phyloP scores from a whole-genome alignment of 768 basidiomycete genomes.

The Termitomyces sp. region DNA sequence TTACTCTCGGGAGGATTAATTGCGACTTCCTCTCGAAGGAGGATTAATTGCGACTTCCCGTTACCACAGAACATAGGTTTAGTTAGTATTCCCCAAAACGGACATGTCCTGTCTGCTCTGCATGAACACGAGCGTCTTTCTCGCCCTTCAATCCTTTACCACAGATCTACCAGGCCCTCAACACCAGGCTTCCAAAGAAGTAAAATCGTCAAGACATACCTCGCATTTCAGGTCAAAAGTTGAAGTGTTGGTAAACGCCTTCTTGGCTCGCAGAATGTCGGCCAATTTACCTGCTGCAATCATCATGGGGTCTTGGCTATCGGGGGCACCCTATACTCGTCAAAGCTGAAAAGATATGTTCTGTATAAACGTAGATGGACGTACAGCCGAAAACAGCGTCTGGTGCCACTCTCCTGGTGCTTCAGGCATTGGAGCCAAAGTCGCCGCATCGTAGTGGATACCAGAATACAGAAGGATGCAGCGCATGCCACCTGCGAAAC shows the following conservation, averaged over 20 bases:
- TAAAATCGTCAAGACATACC: constrained; percentile 37
- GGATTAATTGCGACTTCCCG: no score
- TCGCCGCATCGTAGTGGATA: constrained; percentile 93
- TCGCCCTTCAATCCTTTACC: constrained; percentile 87
- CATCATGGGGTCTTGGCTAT: constrained; percentile 51
- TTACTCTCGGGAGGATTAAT: no score
- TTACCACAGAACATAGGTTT: no score
- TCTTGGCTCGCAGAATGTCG: constrained; percentile 65
- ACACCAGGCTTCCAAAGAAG: not conserved
- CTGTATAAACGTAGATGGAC: constrained; percentile 15
- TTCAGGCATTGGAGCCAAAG: constrained; percentile 71
- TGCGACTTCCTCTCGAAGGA: no score
- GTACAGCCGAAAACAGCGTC: constrained; percentile 68
- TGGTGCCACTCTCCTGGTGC: constrained; percentile 89
- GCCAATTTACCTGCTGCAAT: constrained; percentile 70
- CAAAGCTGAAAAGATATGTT: not conserved
- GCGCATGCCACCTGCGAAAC: constrained; percentile 36
- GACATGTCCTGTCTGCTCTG: constrained; percentile 80
- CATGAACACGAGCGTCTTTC: constrained; percentile 89
- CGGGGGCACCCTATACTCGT: constrained; percentile 22
- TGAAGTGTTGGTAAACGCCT: constrained; percentile 86
- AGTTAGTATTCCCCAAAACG: constrained; percentile 80
- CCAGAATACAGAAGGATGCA: constrained; percentile 90
- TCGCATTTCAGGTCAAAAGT: constrained; percentile 91
- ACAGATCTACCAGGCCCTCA: constrained; percentile 53